Base-by-base conservation (phyloP, 106 monocot species). In the Hemerocallis citrina region DNA sequence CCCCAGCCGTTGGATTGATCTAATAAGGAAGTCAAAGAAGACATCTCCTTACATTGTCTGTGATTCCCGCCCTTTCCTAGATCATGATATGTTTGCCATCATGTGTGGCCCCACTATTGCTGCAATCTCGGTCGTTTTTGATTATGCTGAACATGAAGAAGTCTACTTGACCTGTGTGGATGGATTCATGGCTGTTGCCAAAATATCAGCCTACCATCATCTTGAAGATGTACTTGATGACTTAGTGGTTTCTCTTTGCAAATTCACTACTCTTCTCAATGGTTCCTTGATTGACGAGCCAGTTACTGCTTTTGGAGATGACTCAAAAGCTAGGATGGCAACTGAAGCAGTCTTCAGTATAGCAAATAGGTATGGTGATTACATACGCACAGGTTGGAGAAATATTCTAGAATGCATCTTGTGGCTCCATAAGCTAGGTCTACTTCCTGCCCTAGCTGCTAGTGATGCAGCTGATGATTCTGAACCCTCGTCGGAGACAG, bases 41-140 rank as follows among this genome's bases (percentile, higher is more conserved):
- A 71, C 78, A 59, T 74, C 83, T 17, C 62, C 54, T 8, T 83
- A 71, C 63, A 51, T 74, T 4, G 36, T 68, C 8, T 78, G 70
- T 67, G 70, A 64, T 47, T 71, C 69, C 12, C 49, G 55, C 14
- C 66, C 78, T 34, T 68, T 67, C 44, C 70, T 83, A 49, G 83
- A 83, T 67, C 71, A 63, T 49, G 78, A 83, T 46, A 83, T 83
- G 83, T 83, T 83, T 71, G 56, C 70, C 7, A 68, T 74, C 54
- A 83, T 83, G 83, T 74, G 78, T 43, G 74, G 78, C 33, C 74
- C 83, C 37, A 75, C 74, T 1, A 66, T 83, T 21, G 83, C 83
- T 43, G 83, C 83, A 24, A 74, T 83, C 25, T 83, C 78, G 8
- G 83, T 83, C 21, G 83, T 83, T 19, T 78, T 78, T 78, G 83